phyloP scores from a whole-genome alignment of 176 grass and related monocot genomes.

The Leersia perrieri region DNA sequence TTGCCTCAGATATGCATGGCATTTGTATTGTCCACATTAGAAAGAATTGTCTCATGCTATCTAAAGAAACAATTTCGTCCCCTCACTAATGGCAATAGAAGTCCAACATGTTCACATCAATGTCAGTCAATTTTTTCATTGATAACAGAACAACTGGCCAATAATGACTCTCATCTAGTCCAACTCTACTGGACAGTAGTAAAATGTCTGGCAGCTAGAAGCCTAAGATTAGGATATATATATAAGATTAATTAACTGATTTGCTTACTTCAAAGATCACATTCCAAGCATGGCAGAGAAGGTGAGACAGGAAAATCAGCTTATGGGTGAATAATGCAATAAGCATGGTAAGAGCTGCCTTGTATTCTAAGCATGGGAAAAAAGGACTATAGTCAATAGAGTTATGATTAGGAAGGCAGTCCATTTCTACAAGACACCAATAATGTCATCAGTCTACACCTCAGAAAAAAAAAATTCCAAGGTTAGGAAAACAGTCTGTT shows the following conservation, averaged over 20 bases:
- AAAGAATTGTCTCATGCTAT: not conserved
- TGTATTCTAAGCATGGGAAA: conserved; percentile 38
- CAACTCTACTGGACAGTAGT: conserved; percentile 3
- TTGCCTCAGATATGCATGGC: not conserved
- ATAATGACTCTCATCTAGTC: not conserved
- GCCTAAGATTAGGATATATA: not conserved
- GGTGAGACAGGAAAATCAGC: not conserved
- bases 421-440: conserved; percentile 43
- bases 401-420: conserved; percentile 68
- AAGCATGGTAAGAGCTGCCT: conserved; percentile 32
- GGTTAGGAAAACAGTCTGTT: conserved; percentile 50
- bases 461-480: conserved; percentile 3
- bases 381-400: conserved; percentile 37
- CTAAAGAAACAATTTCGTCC: not conserved
- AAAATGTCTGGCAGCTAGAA: not conserved
- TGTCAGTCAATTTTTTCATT: not conserved
- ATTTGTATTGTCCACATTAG: conserved; percentile 13
- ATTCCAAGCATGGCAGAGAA: conserved; percentile 28
- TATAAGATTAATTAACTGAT: conserved; percentile 14
- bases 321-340: conserved; percentile 39
- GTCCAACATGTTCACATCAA: not conserved
- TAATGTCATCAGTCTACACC: conserved; percentile 19
- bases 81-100: not conserved
- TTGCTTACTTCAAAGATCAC: conserved; percentile 26
- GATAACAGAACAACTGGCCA: not conserved